These are phyloP conservation scores for Tagetes patula DNA, from an alignment of 129 eudicot species.

Conservation along the genomic window DNA sequence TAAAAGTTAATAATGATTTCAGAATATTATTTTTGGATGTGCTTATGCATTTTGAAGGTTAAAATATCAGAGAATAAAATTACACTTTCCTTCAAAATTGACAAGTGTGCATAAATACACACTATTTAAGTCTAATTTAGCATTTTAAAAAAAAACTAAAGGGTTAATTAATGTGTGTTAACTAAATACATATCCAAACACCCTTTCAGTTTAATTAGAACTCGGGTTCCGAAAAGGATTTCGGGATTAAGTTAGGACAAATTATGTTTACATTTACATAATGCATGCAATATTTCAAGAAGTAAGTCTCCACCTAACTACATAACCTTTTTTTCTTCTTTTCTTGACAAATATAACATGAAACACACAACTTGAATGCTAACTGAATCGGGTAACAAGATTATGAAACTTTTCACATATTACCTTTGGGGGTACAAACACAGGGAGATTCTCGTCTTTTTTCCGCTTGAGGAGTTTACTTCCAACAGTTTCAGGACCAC, in stretches of 20 bases:
- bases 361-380: conserved; percentile 17
- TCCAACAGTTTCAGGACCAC: conserved; percentile 77
- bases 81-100: background rate
- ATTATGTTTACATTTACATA: background rate
- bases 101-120: background rate
- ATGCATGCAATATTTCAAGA: conserved; percentile 4
- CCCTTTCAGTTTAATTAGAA: background rate
- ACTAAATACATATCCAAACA: background rate
- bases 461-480: conserved; percentile 58
- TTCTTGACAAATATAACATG: background rate
- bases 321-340: background rate
- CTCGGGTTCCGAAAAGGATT: background rate
- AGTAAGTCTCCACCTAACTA: background rate
- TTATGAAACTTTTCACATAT: background rate
- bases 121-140: background rate
- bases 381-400: conserved; percentile 15
- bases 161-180: background rate
- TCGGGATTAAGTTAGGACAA: background rate
- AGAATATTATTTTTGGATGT: background rate
- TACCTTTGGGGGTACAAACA: conserved; percentile 86
- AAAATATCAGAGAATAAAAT: background rate
- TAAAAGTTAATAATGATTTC: background rate
- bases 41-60: background rate
- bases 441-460: conserved; percentile 77
- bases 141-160: background rate